These are phyloP conservation scores for Boletus speciosus DNA, from an alignment of 768 basidiomycete species.

Conservation along the genomic window DNA sequence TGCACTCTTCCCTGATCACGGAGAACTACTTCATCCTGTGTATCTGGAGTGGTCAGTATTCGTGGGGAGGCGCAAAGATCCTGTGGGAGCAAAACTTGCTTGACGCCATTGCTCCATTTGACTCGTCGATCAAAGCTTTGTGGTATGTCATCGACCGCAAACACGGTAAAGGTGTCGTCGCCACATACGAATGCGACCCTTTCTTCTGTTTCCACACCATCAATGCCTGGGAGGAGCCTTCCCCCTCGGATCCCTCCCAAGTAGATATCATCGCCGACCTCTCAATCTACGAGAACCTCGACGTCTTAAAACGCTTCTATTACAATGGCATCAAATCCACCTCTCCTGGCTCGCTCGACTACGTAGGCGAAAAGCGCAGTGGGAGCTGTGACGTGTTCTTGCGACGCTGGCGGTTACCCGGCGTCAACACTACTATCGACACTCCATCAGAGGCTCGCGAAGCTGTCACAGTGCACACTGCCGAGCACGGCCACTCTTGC, in stretches of 20 bases:
- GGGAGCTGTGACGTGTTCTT: constrained; percentile 19
- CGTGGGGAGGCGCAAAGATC: constrained; percentile 29
- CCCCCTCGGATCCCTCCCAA: constrained; percentile 21
- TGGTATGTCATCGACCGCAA: constrained; percentile 40
- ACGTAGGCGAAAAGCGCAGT: constrained; percentile 19
- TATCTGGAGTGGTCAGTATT: constrained; percentile 32
- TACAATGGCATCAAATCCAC: constrained; percentile 28
- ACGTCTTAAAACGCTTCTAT: constrained; percentile 32
- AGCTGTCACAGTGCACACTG: constrained; percentile 19
- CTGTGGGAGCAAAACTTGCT: constrained; percentile 32
- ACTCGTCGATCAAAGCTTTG: constrained; percentile 24
- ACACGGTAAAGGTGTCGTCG: constrained; percentile 34
- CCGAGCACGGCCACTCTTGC: constrained; percentile 27
- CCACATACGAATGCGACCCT: constrained; percentile 34
- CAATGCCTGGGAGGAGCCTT: constrained; percentile 37
- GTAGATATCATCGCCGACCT: constrained; percentile 36
- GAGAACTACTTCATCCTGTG: constrained; percentile 36
- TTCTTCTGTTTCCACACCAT: constrained; percentile 41
- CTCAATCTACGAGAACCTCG: constrained; percentile 32
- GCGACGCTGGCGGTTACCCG: constrained; percentile 32
- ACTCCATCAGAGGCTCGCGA: constrained; percentile 13
- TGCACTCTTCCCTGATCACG: constrained; percentile 39
- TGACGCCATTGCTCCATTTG: constrained; percentile 33
- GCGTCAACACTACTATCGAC: constrained; percentile 19
- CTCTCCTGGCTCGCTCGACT: constrained; percentile 24